phyloP scores from a whole-genome alignment of 345 rosid species.

The Gynandropsis gynandra region DNA sequence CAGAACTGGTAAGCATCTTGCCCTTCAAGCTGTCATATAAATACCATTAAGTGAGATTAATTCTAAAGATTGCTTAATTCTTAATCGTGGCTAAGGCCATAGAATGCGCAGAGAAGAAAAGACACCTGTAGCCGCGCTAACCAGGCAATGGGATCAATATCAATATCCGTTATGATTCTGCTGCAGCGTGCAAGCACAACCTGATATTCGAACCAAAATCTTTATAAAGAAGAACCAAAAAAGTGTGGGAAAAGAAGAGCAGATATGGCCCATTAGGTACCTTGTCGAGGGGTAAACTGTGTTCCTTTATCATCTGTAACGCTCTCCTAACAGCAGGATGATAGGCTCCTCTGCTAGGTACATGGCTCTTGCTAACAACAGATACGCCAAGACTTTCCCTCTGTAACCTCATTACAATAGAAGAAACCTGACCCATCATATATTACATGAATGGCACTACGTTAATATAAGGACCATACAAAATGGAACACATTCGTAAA shows the following conservation, averaged over 20 bases:
- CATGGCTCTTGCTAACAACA: constrained; percentile 51
- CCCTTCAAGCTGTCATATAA: constrained; percentile 55
- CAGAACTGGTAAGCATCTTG: constrained; percentile 79
- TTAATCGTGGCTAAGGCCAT: neutral
- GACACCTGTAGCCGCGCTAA: constrained; percentile 74
- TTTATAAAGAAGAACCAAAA: constrained; percentile 3
- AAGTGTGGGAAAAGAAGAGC: neutral
- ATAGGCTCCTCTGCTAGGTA: constrained; percentile 53
- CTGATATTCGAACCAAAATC: constrained; percentile 31
- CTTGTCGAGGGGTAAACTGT: constrained; percentile 54
- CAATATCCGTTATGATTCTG: constrained; percentile 51
- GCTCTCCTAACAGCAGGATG: constrained; percentile 57
- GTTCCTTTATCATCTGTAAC: constrained; percentile 44
- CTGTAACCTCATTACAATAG: constrained; percentile 31
- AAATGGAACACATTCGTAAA: neutral
- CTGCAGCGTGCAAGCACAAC: constrained; percentile 88
- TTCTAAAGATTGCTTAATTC: neutral
- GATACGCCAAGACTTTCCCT: constrained; percentile 41
- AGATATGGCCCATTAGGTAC: constrained; percentile 22
- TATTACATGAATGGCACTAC: neutral
- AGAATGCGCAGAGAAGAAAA: neutral
- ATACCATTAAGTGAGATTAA: neutral
- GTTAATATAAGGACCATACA: neutral
- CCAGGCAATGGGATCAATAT: constrained; percentile 74
- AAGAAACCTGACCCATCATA: constrained; percentile 44